Conservation (phyloP, 495 filamentous ascomycete genomes). For the Hypoxylon fuscum region DNA sequence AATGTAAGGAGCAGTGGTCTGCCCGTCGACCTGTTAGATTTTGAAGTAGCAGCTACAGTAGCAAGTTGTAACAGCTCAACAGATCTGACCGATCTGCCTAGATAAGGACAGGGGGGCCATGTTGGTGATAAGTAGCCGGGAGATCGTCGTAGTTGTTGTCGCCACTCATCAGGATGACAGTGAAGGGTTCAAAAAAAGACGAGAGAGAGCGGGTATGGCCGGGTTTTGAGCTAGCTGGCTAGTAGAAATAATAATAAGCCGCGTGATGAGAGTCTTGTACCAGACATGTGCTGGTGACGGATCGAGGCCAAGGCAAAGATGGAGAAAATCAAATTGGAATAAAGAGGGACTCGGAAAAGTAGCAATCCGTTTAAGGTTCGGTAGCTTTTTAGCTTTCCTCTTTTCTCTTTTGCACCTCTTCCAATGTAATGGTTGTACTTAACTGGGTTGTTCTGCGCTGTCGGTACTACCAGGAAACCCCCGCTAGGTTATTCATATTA, state of each 20-base stretch:
- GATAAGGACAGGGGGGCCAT: conserved; percentile 22
- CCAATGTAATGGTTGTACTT: too few species aligned
- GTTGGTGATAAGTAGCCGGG: conserved; percentile 20
- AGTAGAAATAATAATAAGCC: conserved; percentile 8
- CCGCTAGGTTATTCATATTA: not conserved
- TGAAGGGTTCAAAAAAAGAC: not conserved
- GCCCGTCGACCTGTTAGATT: not conserved
- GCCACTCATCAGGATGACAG: conserved; percentile 27
- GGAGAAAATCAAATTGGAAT: conserved; percentile 6
- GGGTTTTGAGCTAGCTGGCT: conserved; percentile 1
- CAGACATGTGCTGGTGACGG: conserved; percentile 11
- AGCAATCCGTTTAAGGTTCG: conserved; percentile 23
- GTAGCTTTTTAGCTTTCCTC: too few species aligned
- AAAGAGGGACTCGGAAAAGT: conserved; percentile 18
- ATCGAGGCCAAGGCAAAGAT: conserved; percentile 23
- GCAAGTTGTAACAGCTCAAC: conserved; percentile 10
- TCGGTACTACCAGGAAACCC: too few species aligned
- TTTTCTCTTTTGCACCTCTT: conserved; percentile 7
- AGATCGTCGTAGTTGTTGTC: conserved; percentile 18
- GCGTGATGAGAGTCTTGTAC: conserved; percentile 21
- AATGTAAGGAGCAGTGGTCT: not conserved
- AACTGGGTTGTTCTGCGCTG: too few species aligned
- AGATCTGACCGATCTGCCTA: conserved; percentile 26
- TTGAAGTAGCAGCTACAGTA: conserved; percentile 2
- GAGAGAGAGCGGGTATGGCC: conserved; percentile 5